Evolutionary conservation across 1,284 basidiomycete genomes (phyloP).

Genomic region (Heterobasidion parviporum): DNA sequence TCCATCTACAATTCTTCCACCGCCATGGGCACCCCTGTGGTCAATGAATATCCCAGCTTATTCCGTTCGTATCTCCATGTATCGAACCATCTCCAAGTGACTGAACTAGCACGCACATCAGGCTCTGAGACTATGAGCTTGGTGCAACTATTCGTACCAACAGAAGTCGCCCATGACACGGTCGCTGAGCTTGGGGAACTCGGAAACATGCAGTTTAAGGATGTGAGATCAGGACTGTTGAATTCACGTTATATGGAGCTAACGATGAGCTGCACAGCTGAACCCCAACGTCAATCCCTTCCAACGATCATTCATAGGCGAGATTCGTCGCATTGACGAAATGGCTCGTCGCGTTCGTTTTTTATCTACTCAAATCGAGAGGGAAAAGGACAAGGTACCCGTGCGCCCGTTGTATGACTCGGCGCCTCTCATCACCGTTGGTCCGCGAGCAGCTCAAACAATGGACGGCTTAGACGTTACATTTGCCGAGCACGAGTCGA

Average conservation of each 20-base stretch:
- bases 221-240: slow-evolving; percentile 45
- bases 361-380: slow-evolving; percentile 75
- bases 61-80: slow-evolving; percentile 53
- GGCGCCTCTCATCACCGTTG: too few species aligned
- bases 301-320: slow-evolving; percentile 96
- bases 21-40: slow-evolving; percentile 47
- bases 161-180: slow-evolving; percentile 95
- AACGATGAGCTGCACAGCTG: slow-evolving; percentile 33
- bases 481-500: too few species aligned
- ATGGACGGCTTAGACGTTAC: too few species aligned
- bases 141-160: slow-evolving; percentile 96
- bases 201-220: slow-evolving; percentile 96
- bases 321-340: slow-evolving; percentile 92
- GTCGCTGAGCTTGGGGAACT: slow-evolving; percentile 94
- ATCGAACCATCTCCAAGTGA: not conserved
- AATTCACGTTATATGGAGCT: not conserved
- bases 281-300: slow-evolving; percentile 95
- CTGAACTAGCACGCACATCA: slow-evolving; percentile 21
- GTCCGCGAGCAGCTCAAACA: too few species aligned
- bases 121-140: slow-evolving; percentile 96
- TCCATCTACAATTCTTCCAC: not conserved
- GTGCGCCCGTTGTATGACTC: slow-evolving; percentile 60
- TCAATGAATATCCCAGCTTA: slow-evolving; percentile 74
- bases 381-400: slow-evolving; percentile 76
- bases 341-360: slow-evolving; percentile 93